A percentile compares a stretch with the other conserved stretches of the same genome.
Conservation (phyloP, 345 rosid genomes). For the Euphorbia tirucalli region DNA sequence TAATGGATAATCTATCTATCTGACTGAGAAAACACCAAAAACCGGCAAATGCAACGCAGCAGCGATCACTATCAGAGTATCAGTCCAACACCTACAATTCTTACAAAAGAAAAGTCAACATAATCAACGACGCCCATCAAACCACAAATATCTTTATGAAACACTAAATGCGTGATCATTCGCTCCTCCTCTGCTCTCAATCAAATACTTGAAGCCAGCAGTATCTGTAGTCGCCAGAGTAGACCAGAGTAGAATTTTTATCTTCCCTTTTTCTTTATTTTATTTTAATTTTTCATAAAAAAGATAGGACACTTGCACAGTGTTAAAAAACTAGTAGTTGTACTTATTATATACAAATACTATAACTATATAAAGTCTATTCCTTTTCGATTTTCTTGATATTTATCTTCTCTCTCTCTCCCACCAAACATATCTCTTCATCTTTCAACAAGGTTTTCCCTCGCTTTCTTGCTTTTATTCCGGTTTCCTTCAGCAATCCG, state of each 20-base stretch:
- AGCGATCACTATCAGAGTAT: too few relatives aligned
- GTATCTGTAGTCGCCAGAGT: background rate
- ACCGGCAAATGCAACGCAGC: too few relatives aligned
- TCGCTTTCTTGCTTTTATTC: background rate
- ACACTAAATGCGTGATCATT: slow-evolving; percentile 18
- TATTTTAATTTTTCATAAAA: too few relatives aligned
- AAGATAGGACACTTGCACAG: background rate
- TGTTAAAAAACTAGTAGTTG: background rate
- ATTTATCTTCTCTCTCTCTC: background rate
- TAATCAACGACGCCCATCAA: background rate
- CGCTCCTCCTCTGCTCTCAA: background rate
- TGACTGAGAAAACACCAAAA: too few relatives aligned
- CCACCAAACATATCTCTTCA: background rate
- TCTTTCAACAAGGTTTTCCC: background rate
- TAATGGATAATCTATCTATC: too few relatives aligned
- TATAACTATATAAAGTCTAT: background rate
- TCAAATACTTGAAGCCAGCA: background rate
- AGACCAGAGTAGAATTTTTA: slow-evolving; percentile 9
- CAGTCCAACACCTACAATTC: background rate
- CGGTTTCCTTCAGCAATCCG: background rate
- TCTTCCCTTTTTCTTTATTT: background rate
- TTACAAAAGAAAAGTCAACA: background rate
- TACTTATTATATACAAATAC: background rate
- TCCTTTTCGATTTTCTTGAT: background rate
- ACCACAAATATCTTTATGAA: background rate